Evolutionary conservation across 1,284 basidiomycete species (phyloP), one percentile per base, ranked within the genome.

Genomic region (Termitomyces sp.): DNA sequence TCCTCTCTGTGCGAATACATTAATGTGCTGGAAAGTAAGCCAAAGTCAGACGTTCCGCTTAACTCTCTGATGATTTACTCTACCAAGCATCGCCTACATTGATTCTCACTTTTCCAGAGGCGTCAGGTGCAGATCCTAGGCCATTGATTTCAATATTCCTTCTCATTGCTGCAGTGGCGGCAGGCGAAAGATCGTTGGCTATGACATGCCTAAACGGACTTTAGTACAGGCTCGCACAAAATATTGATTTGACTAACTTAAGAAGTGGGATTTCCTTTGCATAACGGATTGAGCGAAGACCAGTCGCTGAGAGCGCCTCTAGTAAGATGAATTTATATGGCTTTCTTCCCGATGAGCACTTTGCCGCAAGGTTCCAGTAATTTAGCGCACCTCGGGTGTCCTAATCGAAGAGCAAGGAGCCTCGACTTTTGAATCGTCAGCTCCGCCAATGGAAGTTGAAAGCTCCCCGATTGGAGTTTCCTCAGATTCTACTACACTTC

Each of bases 281-380:
- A 68, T 99, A 99, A 31, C 96, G 90, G 59, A 99, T 98, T 3
- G 94, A 91, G 10, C 96, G 87, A 24, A 99, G 79, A 24, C 96
- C 96, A 0, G 97, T 99, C 0, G 96, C 96, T 15, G 93, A 94
- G 17, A 99, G 83, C 0, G 95, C 94, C 71, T 99, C 96, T n/a
- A 99, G 78, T 12, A 97, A 79, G 8, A 86, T 86, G 64, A 95
- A 86, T 60, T 83, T 86, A 61, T 86, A 79, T 0, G 85, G 78
- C 33, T 73, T 71, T 30, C 10, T 28, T 28, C 26, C 9, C 6
- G 19, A 26, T 55, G 26, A 53, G 43, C 26, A 17, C 17, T 5
- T 45, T 15, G 39, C 24, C 28, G 8, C 12, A 24, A 19, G 12
- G 17, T 17, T 33, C 33, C 39, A 17, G 40, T 28, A 12, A 36